Base-by-base conservation (phyloP, 2,329 filamentous ascomycete genomes). In the Ilyonectria destructans region DNA sequence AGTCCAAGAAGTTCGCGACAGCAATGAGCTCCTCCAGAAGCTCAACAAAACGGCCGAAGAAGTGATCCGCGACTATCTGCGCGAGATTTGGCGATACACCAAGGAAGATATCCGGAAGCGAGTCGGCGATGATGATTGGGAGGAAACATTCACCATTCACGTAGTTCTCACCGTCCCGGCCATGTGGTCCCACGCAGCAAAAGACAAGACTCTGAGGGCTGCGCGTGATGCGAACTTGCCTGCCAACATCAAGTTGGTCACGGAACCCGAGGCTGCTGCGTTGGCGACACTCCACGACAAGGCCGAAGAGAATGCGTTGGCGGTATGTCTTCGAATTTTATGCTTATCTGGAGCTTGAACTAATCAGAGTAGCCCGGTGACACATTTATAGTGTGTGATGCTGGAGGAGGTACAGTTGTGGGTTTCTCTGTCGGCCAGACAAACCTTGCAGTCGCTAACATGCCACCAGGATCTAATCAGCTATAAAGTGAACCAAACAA, bases 41-140 rank as follows among this genome's bases (percentile, higher is more conserved):
- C 29, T 60, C n/a, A 21, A 60, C 31, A 60, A 52, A 21, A 51
- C 58, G 15, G 31, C 46, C 13, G 58, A 60, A 33, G 58, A 60
- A 21, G 46, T 60, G 6, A 12, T 51, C 9, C 10, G 31, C 12
- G 58, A 60, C 33, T 60, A 60, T 31, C 19, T 60, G 4, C 19
- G 33, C 7, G 31, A 12, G 15, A 26, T 60, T 10, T 60, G 58
- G 58, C 7, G 2, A 10, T 60, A 51, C 31, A 52, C 58, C 10
- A 60, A 40, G 46, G 58, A 60, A 26, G 19, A 52, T n/a, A 60
- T 60, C 12, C 58, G 58, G 4, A 60, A 29, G 13, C 19, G 15
- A 6, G 31, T 52, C 21, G 33, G 29, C 6, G 31, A 52, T 8
- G 23, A 51, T 3, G 15, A 51, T 6, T 60, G 58, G 58, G 58